Evolutionary conservation across 257 asterid genomes (phyloP).

Genomic region (Solanum dulcamara): DNA sequence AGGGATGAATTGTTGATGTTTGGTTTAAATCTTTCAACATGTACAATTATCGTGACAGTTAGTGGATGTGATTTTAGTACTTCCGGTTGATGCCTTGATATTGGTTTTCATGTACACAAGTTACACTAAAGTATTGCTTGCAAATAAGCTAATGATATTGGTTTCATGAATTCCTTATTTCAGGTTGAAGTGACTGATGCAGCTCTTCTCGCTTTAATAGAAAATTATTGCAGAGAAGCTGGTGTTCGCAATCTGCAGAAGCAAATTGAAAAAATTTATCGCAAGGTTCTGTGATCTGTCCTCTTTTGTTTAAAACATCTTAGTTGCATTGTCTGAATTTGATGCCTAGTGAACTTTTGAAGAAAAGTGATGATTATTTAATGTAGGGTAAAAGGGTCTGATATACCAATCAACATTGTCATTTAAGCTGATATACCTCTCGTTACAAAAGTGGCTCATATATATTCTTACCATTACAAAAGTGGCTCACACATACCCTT

Average conservation of each 20-base stretch:
- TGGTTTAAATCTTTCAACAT: neutral
- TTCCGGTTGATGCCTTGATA: neutral
- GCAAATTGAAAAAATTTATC: constrained; percentile 96
- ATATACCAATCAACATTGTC: too few relatives aligned
- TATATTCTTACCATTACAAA: too few relatives aligned
- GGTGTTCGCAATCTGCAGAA: constrained; percentile 99
- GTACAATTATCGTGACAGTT: neutral
- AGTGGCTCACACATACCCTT: too few relatives aligned
- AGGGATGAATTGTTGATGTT: neutral
- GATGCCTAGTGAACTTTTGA: neutral
- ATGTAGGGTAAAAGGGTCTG: too few relatives aligned
- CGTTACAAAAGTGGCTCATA: too few relatives aligned
- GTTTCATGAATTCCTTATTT: constrained; percentile 3
- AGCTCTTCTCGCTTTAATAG: constrained; percentile 85
- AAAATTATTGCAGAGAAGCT: constrained; percentile 96
- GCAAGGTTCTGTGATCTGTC: constrained; percentile 48
- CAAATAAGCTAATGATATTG: neutral
- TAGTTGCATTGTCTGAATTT: neutral
- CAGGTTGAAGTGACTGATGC: constrained; percentile 93
- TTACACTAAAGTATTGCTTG: neutral
- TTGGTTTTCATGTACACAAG: neutral
- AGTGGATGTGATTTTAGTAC: neutral
- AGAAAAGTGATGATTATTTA: neutral
- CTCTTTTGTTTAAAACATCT: neutral
- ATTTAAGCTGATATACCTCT: too few relatives aligned